Conservation (phyloP, 2,329 filamentous ascomycete genomes). For the Colletotrichum sp. region DNA sequence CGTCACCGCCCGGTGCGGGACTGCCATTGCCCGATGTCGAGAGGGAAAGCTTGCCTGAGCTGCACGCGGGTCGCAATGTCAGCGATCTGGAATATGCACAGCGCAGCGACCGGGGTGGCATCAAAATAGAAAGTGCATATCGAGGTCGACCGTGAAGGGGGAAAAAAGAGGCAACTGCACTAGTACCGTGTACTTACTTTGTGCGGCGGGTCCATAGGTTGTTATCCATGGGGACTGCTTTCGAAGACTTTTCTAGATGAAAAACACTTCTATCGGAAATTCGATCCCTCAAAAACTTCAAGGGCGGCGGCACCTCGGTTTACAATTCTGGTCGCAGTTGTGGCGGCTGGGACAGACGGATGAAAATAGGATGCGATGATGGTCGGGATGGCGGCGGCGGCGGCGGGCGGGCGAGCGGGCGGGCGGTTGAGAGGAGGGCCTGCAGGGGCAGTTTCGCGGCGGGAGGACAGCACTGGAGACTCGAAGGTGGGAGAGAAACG, state of each 20-base stretch:
- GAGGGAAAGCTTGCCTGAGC: conserved; percentile 89
- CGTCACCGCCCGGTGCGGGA: conserved; percentile 57
- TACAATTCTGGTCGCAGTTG: conserved; percentile 14
- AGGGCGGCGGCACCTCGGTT: conserved; percentile 19
- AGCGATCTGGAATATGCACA: conserved; percentile 11
- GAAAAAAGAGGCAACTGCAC: not conserved
- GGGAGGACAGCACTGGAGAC: not conserved
- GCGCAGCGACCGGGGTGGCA: conserved; percentile 16
- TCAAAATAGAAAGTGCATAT: not conserved
- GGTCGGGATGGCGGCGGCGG: conserved; percentile 14
- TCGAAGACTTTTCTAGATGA: conserved; percentile 22
- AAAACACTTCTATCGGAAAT: not conserved
- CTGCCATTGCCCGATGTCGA: conserved; percentile 71
- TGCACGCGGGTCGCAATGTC: conserved; percentile 39
- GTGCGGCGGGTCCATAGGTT: conserved; percentile 81
- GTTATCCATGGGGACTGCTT: conserved; percentile 61
- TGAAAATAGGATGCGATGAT: conserved; percentile 6
- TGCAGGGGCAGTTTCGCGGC: conserved; percentile 11
- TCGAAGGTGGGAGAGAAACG: not conserved
- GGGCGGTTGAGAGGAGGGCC: conserved; percentile 12
- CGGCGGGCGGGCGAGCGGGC: not conserved
- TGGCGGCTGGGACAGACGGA: conserved; percentile 19
- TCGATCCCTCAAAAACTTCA: conserved; percentile 15
- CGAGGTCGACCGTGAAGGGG: not conserved
- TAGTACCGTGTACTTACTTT: conserved; percentile 63